Evolutionary conservation across 768 basidiomycete genomes (phyloP).

Genomic region (Boletus reticuloceps): DNA sequence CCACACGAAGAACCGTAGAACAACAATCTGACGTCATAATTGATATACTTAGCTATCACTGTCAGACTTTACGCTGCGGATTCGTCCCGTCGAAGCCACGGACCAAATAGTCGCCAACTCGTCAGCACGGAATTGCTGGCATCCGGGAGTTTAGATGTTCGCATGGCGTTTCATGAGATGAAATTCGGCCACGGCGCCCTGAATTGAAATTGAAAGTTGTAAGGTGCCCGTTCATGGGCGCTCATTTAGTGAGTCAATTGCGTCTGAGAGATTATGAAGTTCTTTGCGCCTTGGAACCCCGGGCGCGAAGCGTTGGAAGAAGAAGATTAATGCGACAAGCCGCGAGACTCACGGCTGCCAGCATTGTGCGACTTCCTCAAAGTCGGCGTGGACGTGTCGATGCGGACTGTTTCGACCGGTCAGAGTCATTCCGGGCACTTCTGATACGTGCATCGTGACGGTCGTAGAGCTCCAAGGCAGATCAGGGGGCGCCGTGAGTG

Average conservation of each 20-base stretch:
- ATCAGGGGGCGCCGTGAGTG: background rate
- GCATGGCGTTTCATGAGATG: background rate
- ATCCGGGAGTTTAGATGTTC: too few species aligned
- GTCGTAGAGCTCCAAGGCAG: background rate
- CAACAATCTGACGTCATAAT: background rate
- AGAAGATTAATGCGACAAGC: background rate
- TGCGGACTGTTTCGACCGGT: background rate
- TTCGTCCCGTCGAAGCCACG: too few species aligned
- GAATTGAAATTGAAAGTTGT: background rate
- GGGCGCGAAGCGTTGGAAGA: too few species aligned
- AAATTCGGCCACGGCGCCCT: background rate
- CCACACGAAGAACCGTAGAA: background rate
- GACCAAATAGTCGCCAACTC: too few species aligned
- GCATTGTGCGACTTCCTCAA: too few species aligned
- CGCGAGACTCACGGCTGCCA: background rate
- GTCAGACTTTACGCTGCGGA: too few species aligned
- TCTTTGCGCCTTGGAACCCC: too few species aligned
- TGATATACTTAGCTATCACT: background rate
- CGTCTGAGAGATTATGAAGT: background rate
- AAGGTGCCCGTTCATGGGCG: background rate
- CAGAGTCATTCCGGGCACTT: background rate
- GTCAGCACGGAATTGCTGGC: too few species aligned
- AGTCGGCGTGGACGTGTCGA: background rate
- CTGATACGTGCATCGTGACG: background rate
- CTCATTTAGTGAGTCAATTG: background rate